Evolutionary conservation across 805 yeast species (phyloP), one percentile per base, ranked within the genome.

Genomic region (Pichia scutulata): DNA sequence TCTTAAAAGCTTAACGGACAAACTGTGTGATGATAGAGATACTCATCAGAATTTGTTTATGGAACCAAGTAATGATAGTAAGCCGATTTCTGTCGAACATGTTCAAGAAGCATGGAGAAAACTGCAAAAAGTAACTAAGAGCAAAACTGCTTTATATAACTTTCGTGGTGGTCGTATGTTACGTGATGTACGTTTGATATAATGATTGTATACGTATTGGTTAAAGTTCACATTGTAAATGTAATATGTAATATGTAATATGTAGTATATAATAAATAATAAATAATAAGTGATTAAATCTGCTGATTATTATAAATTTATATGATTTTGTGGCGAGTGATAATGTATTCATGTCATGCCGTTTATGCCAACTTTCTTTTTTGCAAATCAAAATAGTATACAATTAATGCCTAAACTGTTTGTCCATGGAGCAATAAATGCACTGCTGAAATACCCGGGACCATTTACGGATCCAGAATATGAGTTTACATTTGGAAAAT

Each of bases 71-170:
- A 88, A 87, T 59, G 80, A 83, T 47, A 85, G 83, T 16, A 78
- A 78, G 50, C 96, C 97, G 0, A 74, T 90, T 37, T 71, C 80
- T 62, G 87, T 92, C 0, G 78, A 80, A 52, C 96, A 90, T 65
- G 82, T 90, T 12, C 82, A 83, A 52, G 96, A 89, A 61, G 97
- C 97, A 0, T 89, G 93, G 89, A 72, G 97, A 60, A 69, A 84
- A 48, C 66, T 88, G 41, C 97, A 89, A 64, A 67, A 72, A 1
- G 69, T 65, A 1, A 74, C 75, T 42, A 78, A 77, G 59, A 76
- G 73, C 43, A 83, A 80, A 54, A 79, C 76, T 52, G 84, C 93
- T 2, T 63, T 82, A 41, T 73, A 89, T 52, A 81, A 84, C 48
- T 88, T 83, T 64, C 77, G 81, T 30, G 96, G 89, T 13, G 89